Base-by-base conservation (phyloP, 345 rosid genomes). In the Orychophragmus violaceus region DNA sequence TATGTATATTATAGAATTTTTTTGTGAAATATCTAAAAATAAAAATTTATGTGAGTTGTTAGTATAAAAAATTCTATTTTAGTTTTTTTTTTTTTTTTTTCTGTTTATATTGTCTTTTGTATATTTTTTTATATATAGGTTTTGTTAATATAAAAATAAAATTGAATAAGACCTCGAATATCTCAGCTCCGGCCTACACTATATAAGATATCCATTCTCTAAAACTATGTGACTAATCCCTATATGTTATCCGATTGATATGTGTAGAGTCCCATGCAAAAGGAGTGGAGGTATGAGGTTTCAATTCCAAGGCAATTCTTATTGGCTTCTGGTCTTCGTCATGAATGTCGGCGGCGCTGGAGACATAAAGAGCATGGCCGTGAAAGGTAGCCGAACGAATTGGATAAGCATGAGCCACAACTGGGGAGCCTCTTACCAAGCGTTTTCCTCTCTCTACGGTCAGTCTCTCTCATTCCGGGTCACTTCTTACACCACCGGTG, bases 391-490 rank as follows among this genome's bases (percentile, higher is more conserved):
- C 78, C 77, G 25, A 45, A 85, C 98, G 2, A 81, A 82, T 18
- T 92, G 95, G 95, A 85, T 92, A 6, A 72, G 75, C 74, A 92
- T 89, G 98, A 85, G 88, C 79, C 96, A 92, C 44, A 89, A 92
- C 27, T 89, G 96, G 95, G 93, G 98, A 39, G 98, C 96, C 8
- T 83, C 96, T 5, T 89, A 85, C 66, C 98, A 92, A 71, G 96
- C 96, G 2, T 89, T 92, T 46, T 82, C 98, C 19, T 66, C 81
- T 22, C 81, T 92, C 0, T 72, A 75, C 1, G 93, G 96, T 10
- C 98, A 89, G 74, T 30, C 95, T 27, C 74, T 89, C 8, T 92
- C 98, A 56, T 92, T 89, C 82, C 81, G 81, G 72, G 8, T 92
- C 72, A 80, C 85, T 27, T 87, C 93, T 13, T 83, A 84, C 66